Evolutionary conservation across 1,284 basidiomycete genomes (phyloP).

Genomic region (Phylloporus gajari): DNA sequence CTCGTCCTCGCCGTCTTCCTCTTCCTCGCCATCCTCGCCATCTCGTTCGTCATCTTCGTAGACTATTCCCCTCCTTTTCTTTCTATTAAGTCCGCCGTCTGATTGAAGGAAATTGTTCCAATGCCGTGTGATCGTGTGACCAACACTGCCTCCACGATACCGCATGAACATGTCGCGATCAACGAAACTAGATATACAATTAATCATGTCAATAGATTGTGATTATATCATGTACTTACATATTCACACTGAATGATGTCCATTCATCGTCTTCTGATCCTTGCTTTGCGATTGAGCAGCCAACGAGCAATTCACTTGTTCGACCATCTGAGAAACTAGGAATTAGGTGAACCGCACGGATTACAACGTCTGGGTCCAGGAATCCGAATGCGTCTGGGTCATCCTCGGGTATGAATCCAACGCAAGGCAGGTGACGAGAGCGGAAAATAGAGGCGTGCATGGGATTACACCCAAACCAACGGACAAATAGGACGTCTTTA

Average conservation of each 20-base stretch:
- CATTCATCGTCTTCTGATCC: background rate
- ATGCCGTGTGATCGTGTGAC: background rate
- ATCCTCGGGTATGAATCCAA: slow-evolving; percentile 9
- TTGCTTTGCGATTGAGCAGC: background rate
- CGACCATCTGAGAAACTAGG: background rate
- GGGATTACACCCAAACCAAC: background rate
- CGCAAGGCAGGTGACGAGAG: background rate
- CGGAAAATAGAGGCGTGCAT: background rate
- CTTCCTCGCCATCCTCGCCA: background rate
- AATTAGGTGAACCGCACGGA: slow-evolving; percentile 12
- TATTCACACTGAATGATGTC: slow-evolving; percentile 9
- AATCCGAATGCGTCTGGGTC: slow-evolving; percentile 10
- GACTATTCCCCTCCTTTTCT: background rate
- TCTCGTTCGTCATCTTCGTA: background rate
- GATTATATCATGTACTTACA: slow-evolving; percentile 6
- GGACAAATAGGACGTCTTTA: background rate
- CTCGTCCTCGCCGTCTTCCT: background rate
- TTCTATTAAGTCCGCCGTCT: background rate
- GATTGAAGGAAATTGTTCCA: slow-evolving; percentile 2
- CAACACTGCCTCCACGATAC: background rate
- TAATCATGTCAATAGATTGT: background rate
- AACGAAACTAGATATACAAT: slow-evolving; percentile 4
- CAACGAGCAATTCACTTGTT: slow-evolving; percentile 5
- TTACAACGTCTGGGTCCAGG: slow-evolving; percentile 4
- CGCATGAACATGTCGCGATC: too few species aligned